Conservation (phyloP, 352 stramenopile species). For the Phytophthora multivora region DNA sequence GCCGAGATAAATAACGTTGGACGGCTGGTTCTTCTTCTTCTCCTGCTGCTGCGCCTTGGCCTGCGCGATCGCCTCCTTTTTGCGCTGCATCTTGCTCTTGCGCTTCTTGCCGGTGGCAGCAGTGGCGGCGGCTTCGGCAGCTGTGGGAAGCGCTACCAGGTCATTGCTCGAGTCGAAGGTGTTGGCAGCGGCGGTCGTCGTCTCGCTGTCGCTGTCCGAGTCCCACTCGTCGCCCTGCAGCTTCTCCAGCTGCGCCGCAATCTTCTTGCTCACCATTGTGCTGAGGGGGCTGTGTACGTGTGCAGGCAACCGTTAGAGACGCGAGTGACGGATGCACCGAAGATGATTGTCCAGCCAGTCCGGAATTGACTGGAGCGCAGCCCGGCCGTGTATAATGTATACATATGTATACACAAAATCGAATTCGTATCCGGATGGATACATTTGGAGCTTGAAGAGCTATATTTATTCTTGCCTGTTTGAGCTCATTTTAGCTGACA, state of each 20-base stretch:
- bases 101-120: slow-evolving; percentile 32
- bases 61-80: slow-evolving; percentile 29
- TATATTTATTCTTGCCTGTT: slow-evolving; percentile 10
- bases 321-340: not conserved
- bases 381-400: not conserved
- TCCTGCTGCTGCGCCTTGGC: slow-evolving; percentile 25
- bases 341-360: slow-evolving; percentile 14
- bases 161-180: slow-evolving; percentile 56
- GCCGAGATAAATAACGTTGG: slow-evolving; percentile 96
- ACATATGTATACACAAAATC: not conserved
- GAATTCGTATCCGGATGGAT: slow-evolving; percentile 8
- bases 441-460: slow-evolving; percentile 3
- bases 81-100: slow-evolving; percentile 56
- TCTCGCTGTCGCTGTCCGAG: slow-evolving; percentile 80
- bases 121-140: slow-evolving; percentile 13
- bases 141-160: slow-evolving; percentile 55
- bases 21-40: slow-evolving; percentile 49
- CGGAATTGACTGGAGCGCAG: slow-evolving; percentile 26
- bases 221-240: slow-evolving; percentile 85
- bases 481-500: slow-evolving; percentile 12
- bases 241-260: slow-evolving; percentile 80
- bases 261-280: slow-evolving; percentile 71
- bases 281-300: not conserved
- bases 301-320: not conserved
- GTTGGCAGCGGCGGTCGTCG: slow-evolving; percentile 20